Conservation (phyloP, 768 basidiomycete species). For the Paxillus ammoniavirescens region DNA sequence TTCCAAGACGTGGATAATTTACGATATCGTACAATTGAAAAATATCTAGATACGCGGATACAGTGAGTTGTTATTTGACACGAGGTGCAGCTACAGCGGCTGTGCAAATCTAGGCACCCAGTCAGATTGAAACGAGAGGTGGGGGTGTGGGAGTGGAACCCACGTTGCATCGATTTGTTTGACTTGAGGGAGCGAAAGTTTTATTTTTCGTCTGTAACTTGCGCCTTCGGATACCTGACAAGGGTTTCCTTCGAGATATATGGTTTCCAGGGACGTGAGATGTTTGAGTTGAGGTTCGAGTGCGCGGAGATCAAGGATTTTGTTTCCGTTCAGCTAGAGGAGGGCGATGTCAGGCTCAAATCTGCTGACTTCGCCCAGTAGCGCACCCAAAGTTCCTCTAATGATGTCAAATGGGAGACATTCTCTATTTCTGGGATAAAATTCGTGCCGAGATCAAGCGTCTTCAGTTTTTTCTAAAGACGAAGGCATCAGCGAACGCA, state of each 20-base stretch:
- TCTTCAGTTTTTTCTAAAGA: slow-evolving; percentile 62
- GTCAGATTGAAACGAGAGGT: slow-evolving; percentile 1
- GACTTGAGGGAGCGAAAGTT: slow-evolving; percentile 82
- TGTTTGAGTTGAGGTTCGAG: slow-evolving; percentile 66
- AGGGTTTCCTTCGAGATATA: slow-evolving; percentile 96
- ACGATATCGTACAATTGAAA: background rate
- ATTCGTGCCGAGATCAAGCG: slow-evolving; percentile 87
- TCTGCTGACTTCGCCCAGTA: background rate
- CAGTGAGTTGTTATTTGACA: slow-evolving; percentile 95
- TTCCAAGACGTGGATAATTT: too few species aligned
- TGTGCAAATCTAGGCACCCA: slow-evolving; percentile 37
- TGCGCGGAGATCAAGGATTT: slow-evolving; percentile 66
- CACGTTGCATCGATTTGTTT: slow-evolving; percentile 96
- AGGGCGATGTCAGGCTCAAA: background rate
- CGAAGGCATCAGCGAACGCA: background rate
- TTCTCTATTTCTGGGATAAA: slow-evolving; percentile 79
- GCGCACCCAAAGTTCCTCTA: slow-evolving; percentile 95
- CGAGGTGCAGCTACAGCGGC: slow-evolving; percentile 85
- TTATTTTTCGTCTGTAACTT: slow-evolving; percentile 86
- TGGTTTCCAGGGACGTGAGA: slow-evolving; percentile 68
- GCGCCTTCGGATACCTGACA: slow-evolving; percentile 77
- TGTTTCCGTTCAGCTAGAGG: slow-evolving; percentile 80
- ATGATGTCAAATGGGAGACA: slow-evolving; percentile 64
- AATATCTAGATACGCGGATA: slow-evolving; percentile 22
- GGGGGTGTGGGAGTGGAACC: slow-evolving; percentile 33